Conservation (phyloP, 2,329 filamentous ascomycete genomes). For the Ophiostoma piceae region DNA sequence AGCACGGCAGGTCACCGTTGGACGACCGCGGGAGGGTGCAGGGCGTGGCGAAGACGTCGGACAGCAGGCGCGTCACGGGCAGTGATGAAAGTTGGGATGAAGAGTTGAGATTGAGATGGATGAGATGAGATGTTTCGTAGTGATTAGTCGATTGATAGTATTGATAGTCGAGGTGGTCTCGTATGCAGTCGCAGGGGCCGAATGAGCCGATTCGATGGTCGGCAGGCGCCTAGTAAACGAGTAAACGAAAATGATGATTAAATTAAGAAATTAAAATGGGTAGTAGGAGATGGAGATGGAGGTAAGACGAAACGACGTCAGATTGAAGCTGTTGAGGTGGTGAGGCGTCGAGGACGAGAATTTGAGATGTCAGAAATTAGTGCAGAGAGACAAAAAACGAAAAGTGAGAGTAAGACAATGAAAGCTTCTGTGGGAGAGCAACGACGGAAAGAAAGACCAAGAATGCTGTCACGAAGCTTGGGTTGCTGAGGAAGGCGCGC, state of each 20-base stretch:
- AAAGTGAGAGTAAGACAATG: neutral
- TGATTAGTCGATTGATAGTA: neutral
- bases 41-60: neutral
- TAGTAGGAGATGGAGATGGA: neutral
- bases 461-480: constrained; percentile 10
- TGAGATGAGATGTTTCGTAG: constrained; percentile 1
- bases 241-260: neutral
- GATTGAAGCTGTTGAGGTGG: neutral
- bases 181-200: neutral
- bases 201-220: neutral
- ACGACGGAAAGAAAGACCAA: too few species aligned
- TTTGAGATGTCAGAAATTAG: neutral
- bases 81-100: neutral
- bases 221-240: neutral
- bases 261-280: neutral
- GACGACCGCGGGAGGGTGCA: neutral
- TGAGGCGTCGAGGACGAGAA: neutral
- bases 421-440: too few species aligned
- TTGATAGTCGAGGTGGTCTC: neutral
- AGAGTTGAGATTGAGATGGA: neutral
- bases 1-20: neutral
- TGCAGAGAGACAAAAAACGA: neutral
- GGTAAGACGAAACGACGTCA: too few species aligned
- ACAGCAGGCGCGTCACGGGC: neutral
- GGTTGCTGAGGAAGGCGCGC: constrained; percentile 9